These are phyloP conservation scores for Mycena filopes DNA, from an alignment of 768 basidiomycete genomes.

Conservation along the genomic window DNA sequence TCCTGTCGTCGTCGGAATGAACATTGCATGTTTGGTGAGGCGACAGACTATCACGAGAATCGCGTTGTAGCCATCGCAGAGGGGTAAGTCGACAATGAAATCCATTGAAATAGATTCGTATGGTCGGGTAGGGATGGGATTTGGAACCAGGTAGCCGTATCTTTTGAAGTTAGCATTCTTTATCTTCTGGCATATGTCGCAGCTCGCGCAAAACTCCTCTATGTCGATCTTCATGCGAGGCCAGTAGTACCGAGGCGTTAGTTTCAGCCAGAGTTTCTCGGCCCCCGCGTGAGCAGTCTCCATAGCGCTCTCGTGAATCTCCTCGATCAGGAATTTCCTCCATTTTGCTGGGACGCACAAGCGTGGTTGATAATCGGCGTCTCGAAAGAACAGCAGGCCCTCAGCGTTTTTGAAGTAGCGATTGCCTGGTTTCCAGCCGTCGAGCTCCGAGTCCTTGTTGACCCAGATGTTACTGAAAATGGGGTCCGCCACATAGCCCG, in stretches of 20 bases:
- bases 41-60: not conserved
- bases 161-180: not conserved
- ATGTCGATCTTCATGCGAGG: not conserved
- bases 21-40: conserved; percentile 16
- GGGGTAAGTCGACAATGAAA: conserved; percentile 38
- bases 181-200: conserved; percentile 4
- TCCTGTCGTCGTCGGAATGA: conserved; percentile 18
- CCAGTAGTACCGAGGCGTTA: not conserved
- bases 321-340: not conserved
- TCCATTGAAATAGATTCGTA: conserved; percentile 37
- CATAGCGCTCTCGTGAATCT: conserved; percentile 18
- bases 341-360: conserved; percentile 24
- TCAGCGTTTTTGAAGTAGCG: conserved; percentile 26
- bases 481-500: not conserved
- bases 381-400: conserved; percentile 31
- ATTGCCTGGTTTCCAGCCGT: conserved; percentile 12
- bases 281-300: conserved; percentile 16
- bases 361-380: conserved; percentile 25
- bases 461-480: not conserved
- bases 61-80: conserved; percentile 22
- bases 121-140: conserved; percentile 22
- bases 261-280: not conserved
- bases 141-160: conserved; percentile 34
- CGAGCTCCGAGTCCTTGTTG: not conserved
- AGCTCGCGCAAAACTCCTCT: not conserved